Conservation (phyloP, 495 filamentous ascomycete species). For the Glonium stellatum region DNA sequence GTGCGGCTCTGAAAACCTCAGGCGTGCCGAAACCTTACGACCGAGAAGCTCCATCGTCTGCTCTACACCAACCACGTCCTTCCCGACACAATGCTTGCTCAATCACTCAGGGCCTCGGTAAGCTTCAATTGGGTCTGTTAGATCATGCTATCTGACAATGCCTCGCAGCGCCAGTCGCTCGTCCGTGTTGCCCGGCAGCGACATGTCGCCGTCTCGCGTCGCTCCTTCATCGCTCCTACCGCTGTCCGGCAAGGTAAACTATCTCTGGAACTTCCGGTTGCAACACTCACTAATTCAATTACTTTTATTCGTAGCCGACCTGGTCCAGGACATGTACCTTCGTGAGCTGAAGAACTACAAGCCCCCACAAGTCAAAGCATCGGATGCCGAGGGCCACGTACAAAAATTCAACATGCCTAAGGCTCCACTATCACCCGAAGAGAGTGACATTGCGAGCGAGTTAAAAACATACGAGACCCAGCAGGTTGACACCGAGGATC, state of each 20-base stretch:
- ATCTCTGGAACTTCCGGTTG: conserved; percentile 17
- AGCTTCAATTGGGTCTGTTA: conserved; percentile 1
- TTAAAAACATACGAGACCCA: conserved; percentile 88
- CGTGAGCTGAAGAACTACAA: conserved; percentile 92
- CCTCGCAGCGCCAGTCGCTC: conserved; percentile 69
- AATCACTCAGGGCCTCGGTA: conserved; percentile 40
- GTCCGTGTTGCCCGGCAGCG: conserved; percentile 70
- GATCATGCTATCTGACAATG: conserved; percentile 5
- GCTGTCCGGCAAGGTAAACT: conserved; percentile 63
- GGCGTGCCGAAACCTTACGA: background rate
- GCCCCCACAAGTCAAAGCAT: conserved; percentile 69
- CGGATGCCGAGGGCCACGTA: conserved; percentile 83
- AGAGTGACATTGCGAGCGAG: conserved; percentile 81
- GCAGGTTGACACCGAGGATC: conserved; percentile 90
- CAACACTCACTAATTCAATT: conserved; percentile 12
- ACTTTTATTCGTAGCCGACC: conserved; percentile 60
- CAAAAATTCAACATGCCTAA: conserved; percentile 76
- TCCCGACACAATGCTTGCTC: conserved; percentile 35
- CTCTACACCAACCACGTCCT: conserved; percentile 9
- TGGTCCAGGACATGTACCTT: conserved; percentile 95
- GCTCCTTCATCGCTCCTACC: conserved; percentile 76
- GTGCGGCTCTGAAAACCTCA: background rate
- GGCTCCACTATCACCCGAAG: conserved; percentile 79
- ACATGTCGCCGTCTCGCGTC: conserved; percentile 53
- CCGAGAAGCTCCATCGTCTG: conserved; percentile 19